Conservation (phyloP, 177 flowering plant genomes). For the Tripterygium wilfordii region DNA sequence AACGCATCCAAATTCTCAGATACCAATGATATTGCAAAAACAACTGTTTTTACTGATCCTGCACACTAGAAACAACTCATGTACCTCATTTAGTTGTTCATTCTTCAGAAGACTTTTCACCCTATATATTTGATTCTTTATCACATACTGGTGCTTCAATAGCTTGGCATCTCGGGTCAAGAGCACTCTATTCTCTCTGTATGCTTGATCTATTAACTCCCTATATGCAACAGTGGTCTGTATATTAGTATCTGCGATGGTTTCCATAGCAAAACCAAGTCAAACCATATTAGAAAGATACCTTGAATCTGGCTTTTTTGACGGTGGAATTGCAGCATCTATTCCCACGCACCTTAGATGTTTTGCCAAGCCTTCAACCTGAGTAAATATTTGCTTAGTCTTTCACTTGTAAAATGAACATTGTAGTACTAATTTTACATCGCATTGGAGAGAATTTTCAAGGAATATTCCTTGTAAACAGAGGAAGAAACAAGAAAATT, state of each 20-base stretch:
- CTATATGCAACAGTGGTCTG: constrained; percentile 30
- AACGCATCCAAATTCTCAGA: too few relatives aligned
- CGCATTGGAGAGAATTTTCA: too few relatives aligned
- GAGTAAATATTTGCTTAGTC: constrained; percentile 4
- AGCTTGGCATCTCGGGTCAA: constrained; percentile 90
- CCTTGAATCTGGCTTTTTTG: constrained; percentile 85
- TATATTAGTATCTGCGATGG: too few relatives aligned
- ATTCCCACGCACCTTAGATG: constrained; percentile 91
- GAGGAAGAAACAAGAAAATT: too few relatives aligned
- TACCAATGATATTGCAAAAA: neutral
- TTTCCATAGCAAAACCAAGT: neutral
- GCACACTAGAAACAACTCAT: neutral
- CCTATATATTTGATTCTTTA: constrained; percentile 67
- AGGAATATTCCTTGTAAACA: too few relatives aligned
- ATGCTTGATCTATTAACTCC: constrained; percentile 71
- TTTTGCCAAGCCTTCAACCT: constrained; percentile 96
- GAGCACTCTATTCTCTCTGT: constrained; percentile 75
- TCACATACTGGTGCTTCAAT: constrained; percentile 65
- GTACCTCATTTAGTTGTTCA: constrained; percentile 91
- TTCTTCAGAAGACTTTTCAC: constrained; percentile 84
- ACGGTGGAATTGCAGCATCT: constrained; percentile 81
- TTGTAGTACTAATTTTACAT: too few relatives aligned
- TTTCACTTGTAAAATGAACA: too few relatives aligned
- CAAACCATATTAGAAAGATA: constrained; percentile 9
- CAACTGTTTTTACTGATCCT: neutral